Percentiles rank a stretch among this genome's conserved stretches.
Conservation (phyloP, 257 asterid genomes). For the Solanum paucissectum region DNA sequence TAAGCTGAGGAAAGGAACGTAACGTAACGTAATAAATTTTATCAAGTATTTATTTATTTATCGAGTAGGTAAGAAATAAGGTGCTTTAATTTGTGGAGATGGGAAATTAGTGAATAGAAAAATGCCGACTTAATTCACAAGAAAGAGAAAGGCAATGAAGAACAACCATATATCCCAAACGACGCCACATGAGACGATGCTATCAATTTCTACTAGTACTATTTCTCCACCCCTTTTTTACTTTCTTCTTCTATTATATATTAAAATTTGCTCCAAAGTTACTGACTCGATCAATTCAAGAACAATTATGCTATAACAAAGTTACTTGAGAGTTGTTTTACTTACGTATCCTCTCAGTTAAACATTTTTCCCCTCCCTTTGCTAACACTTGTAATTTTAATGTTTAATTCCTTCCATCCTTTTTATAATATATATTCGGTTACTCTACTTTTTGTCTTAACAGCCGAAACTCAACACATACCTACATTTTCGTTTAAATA, state of each 20-base stretch:
- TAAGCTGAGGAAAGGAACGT: not conserved
- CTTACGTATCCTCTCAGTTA: too few relatives aligned
- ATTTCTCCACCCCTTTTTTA: not conserved
- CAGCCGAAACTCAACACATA: not conserved
- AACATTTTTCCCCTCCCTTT: too few relatives aligned
- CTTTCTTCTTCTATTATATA: not conserved
- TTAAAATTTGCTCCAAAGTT: too few relatives aligned
- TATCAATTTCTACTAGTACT: not conserved
- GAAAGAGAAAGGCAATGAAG: slow-evolving; percentile 20
- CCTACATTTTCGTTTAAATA: not conserved
- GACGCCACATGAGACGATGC: not conserved
- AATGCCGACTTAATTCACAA: not conserved
- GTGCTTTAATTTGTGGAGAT: not conserved
- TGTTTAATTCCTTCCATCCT: not conserved
- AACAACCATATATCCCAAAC: not conserved
- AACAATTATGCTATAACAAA: too few relatives aligned
- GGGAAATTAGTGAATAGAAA: not conserved
- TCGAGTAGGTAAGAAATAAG: not conserved
- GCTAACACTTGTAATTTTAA: too few relatives aligned
- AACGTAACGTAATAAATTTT: too few relatives aligned
- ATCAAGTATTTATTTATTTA: too few relatives aligned
- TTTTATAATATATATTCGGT: too few relatives aligned
- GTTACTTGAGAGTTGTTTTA: too few relatives aligned
- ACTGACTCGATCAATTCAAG: too few relatives aligned
- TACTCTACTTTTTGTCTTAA: too few relatives aligned